Evolutionary conservation across 768 basidiomycete genomes (phyloP), one percentile per base, ranked within the genome.

Genomic region (Holtermanniella nyarrowii): DNA sequence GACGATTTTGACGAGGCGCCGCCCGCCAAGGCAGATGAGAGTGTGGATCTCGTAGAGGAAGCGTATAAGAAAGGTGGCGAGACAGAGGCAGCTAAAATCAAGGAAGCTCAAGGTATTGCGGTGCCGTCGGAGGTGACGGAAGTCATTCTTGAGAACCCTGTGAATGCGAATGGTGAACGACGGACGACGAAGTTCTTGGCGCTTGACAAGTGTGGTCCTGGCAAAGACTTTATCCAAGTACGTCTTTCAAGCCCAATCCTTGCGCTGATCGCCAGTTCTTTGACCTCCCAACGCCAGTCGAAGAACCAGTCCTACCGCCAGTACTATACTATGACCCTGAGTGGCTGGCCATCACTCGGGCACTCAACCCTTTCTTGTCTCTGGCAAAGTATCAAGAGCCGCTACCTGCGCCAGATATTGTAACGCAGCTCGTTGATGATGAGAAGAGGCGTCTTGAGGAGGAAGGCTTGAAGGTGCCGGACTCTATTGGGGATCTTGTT

Each of bases 331-430:
- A 80, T 70, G 90, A 96, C 62, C 82, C 83, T 0, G 82, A 88
- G 66, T 99, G 95, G 95, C 80, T 97, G 44, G 90, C 89, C 0
- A 88, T 99, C 62, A 82, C 82, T 3, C 84, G 86, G 5, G 88
- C 88, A 0, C 85, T 91, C 58, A 80, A 88, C 54, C 82, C 83
- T 0, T 84, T 78, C 72, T 78, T 96, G 55, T 82, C 85, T 2
- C 77, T 77, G 4, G 47, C 59, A 39, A 59, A 66, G 3, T 74
- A 63, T 0, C 84, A 84, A 55, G 67, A 67, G 0, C 60, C 75
- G 0, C 83, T 87, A 60, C 89, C 90, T 0, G 76, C 77, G 0
- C 77, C 79, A 46, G 70, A 72, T 0, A 69, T 78, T 14, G 76
- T 80, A 7, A 73, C 78, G 18, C 74, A 69, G 1, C 74, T 82